Evolutionary conservation across 2,329 filamentous ascomycete species (phyloP).

Genomic region (Endocalyx cinctus): DNA sequence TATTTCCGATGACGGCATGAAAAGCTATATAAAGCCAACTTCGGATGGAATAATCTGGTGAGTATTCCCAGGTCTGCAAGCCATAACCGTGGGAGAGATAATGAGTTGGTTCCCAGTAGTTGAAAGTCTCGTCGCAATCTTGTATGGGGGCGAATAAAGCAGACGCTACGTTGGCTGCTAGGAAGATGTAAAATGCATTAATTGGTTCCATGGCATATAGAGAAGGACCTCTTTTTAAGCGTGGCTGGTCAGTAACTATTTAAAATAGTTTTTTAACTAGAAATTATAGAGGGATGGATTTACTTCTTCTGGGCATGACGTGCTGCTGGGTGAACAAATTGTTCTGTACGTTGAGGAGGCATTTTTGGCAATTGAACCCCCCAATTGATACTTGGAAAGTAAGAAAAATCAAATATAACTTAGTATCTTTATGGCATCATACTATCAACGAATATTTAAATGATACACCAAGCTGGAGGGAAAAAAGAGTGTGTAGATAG

Average conservation of each 20-base stretch:
- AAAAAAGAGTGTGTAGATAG: too few species aligned
- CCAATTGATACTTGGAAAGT: too few species aligned
- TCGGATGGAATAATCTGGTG: constrained; percentile 87
- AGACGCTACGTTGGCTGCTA: constrained; percentile 68
- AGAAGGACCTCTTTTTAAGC: constrained; percentile 46
- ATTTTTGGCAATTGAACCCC: constrained; percentile 15
- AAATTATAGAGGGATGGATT: too few species aligned
- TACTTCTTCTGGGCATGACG: constrained; percentile 29
- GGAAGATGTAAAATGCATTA: constrained; percentile 74
- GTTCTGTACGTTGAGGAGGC: constrained; percentile 15
- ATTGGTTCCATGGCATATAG: constrained; percentile 66
- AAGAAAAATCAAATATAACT: too few species aligned
- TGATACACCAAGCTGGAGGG: too few species aligned
- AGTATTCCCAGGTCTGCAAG: constrained; percentile 98
- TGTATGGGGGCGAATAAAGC: constrained; percentile 86
- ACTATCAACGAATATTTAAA: too few species aligned
- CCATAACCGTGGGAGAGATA: constrained; percentile 91
- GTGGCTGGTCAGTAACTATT: too few species aligned
- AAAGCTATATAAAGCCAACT: constrained; percentile 88
- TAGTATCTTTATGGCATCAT: too few species aligned
- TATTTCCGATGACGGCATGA: constrained; percentile 68
- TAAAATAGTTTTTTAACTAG: too few species aligned
- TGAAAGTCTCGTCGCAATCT: constrained; percentile 98
- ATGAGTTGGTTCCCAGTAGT: constrained; percentile 97
- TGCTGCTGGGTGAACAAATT: constrained; percentile 23